Conservation (phyloP, 2,329 filamentous ascomycete genomes). For the Botrytis deweyae region DNA sequence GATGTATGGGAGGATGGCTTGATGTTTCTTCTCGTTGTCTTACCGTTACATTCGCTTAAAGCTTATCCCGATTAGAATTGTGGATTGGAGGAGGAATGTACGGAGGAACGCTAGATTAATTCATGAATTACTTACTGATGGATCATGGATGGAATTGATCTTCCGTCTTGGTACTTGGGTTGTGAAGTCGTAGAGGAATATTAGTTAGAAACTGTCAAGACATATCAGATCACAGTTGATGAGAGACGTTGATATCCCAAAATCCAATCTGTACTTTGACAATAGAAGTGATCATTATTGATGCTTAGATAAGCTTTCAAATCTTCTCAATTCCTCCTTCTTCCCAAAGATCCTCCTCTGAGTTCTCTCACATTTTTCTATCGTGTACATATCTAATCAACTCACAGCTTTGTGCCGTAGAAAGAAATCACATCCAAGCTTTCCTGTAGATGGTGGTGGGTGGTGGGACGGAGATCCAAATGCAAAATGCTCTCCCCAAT, state of each 20-base stretch:
- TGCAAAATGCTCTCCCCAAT: not conserved
- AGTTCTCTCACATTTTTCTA: not conserved
- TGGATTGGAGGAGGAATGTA: not conserved
- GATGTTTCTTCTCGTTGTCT: slow-evolving; percentile 3
- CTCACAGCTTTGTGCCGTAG: not conserved
- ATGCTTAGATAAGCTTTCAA: not conserved
- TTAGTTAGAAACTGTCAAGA: no score
- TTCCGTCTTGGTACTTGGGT: not conserved
- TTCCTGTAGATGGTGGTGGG: not conserved
- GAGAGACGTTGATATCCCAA: no score
- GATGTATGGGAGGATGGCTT: not conserved
- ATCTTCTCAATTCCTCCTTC: not conserved
- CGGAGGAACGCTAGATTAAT: not conserved
- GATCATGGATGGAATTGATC: not conserved
- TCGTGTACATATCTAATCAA: not conserved
- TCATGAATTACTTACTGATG: not conserved
- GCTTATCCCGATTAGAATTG: not conserved
- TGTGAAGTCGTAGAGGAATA: no score
- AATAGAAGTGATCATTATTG: no score
- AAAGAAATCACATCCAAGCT: not conserved
- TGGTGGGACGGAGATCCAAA: not conserved
- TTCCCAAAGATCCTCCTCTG: not conserved
- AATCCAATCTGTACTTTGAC: no score
- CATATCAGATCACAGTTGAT: no score
- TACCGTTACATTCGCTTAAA: slow-evolving; percentile 10